Percentiles rank a stretch among this genome's conserved stretches.
phyloP scores from a whole-genome alignment of 75 land plant genomes.

The Cupressus sempervirens region DNA sequence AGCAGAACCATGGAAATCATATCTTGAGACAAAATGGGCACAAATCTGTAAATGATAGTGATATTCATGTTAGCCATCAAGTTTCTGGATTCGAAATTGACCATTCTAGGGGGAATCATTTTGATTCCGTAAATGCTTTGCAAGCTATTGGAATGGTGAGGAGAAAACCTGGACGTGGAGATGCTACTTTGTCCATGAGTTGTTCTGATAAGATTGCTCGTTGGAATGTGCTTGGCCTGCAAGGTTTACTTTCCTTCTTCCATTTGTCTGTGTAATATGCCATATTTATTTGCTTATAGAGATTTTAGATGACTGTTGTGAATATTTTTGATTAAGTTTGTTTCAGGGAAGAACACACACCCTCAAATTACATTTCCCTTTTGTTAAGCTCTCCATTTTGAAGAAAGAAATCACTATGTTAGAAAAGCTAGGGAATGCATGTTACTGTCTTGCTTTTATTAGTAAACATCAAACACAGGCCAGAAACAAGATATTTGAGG shows the following conservation, averaged over 20 bases:
- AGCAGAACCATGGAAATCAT: conserved; percentile 8
- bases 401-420: background rate
- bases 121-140: conserved; percentile 10
- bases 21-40: background rate
- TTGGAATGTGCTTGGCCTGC: conserved; percentile 93
- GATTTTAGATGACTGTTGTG: background rate
- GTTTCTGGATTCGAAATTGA: conserved; percentile 4
- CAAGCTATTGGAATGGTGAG: conserved; percentile 54
- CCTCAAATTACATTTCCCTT: background rate
- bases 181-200: conserved; percentile 90
- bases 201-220: conserved; percentile 96
- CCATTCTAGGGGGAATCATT: background rate
- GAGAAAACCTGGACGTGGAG: conserved; percentile 98
- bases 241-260: conserved; percentile 51
- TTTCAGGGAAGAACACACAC: background rate
- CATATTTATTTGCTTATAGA: background rate
- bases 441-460: background rate
- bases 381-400: background rate
- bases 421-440: background rate
- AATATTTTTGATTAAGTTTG: background rate
- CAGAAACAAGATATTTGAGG: too few species aligned
- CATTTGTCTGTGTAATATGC: conserved; percentile 6
- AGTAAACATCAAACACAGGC: background rate
- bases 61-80: conserved; percentile 1
- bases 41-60: background rate